A percentile compares a stretch with the other conserved stretches of the same genome.
Evolutionary conservation across 2,329 filamentous ascomycete genomes (phyloP).

Genomic region (Aurifilum marmelostoma): DNA sequence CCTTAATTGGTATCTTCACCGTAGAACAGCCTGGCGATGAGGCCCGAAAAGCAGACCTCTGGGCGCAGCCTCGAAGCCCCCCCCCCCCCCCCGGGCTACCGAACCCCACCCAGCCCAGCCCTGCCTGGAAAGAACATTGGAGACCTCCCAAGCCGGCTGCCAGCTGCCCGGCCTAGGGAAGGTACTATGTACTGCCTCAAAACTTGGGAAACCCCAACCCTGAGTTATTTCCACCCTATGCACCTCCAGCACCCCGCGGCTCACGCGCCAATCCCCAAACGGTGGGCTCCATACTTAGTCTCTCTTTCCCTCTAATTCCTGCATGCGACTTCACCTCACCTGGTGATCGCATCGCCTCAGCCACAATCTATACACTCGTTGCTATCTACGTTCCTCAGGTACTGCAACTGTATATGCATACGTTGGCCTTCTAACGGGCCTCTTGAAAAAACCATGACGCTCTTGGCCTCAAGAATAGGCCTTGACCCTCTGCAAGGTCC

Average conservation of each 20-base stretch:
- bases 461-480: conserved; percentile 20
- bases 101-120: neutral
- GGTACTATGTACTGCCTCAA: neutral
- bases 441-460: conserved; percentile 8
- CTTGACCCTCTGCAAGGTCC: conserved; percentile 18
- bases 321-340: conserved; percentile 1
- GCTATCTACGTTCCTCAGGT: neutral
- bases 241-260: neutral
- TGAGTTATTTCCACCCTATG: neutral
- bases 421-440: conserved; percentile 3
- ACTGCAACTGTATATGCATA: conserved; percentile 14
- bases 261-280: neutral
- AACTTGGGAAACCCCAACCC: conserved; percentile 7
- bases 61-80: conserved; percentile 15
- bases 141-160: conserved; percentile 13
- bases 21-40: neutral
- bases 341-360: neutral
- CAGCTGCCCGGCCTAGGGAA: neutral
- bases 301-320: neutral
- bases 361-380: neutral
- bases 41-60: neutral
- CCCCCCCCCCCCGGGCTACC: neutral
- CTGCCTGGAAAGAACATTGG: conserved; percentile 13
- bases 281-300: neutral
- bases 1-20: conserved; percentile 9